Conservation (phyloP, 2,329 filamentous ascomycete species). For the Aspergillus glaucus region DNA sequence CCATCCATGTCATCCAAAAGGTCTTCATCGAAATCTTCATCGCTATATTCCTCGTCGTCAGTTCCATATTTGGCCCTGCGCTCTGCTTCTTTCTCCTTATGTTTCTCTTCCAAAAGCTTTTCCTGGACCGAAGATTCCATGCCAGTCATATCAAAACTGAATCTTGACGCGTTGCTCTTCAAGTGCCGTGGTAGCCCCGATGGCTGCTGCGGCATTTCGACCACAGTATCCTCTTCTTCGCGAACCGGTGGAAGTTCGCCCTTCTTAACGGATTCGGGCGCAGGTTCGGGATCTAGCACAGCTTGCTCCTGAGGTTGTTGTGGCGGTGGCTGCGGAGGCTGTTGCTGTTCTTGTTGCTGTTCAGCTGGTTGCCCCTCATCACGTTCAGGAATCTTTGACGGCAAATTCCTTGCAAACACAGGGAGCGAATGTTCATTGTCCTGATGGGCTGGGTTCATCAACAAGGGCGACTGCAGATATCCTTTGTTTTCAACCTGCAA, state of each 20-base stretch:
- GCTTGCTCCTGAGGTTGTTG: constrained; percentile 5
- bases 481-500: constrained; percentile 38
- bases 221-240: constrained; percentile 25
- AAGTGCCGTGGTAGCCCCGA: constrained; percentile 41
- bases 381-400: constrained; percentile 26
- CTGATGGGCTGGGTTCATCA: constrained; percentile 23
- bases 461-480: constrained; percentile 36
- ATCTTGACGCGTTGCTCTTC: constrained; percentile 55
- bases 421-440: constrained; percentile 32
- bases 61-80: constrained; percentile 26
- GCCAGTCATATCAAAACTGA: constrained; percentile 59
- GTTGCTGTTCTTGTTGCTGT: not conserved
- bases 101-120: constrained; percentile 57
- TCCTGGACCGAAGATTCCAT: constrained; percentile 55
- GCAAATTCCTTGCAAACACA: constrained; percentile 40
- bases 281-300: constrained; percentile 3
- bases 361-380: constrained; percentile 1
- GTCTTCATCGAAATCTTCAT: constrained; percentile 41
- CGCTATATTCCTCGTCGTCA: constrained; percentile 30
- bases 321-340: not conserved
- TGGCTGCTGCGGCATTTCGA: constrained; percentile 22
- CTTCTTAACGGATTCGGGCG: constrained; percentile 3
- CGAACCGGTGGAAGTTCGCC: constrained; percentile 1
- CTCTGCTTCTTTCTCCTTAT: constrained; percentile 49
- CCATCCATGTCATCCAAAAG: constrained; percentile 38